These are phyloP conservation scores for Phanerodontia chrysosporium DNA, from an alignment of 768 basidiomycete genomes.

Conservation along the genomic window DNA sequence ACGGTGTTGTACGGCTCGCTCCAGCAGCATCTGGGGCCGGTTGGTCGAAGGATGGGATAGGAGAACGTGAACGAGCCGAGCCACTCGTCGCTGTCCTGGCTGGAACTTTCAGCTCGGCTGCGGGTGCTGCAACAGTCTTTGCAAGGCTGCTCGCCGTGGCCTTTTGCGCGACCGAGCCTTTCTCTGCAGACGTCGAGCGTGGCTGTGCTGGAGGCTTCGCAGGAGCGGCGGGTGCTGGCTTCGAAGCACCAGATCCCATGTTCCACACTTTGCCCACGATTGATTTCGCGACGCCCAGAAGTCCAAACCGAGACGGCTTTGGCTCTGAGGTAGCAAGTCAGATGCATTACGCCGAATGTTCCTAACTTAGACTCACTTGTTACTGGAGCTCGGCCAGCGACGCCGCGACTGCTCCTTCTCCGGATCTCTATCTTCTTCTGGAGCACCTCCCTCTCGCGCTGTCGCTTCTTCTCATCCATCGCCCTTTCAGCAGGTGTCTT, in stretches of 20 bases:
- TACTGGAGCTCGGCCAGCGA: constrained; percentile 26
- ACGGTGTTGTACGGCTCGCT: neutral
- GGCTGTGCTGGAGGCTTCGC: neutral
- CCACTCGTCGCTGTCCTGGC: neutral
- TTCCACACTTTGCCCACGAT: constrained; percentile 75
- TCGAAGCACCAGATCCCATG: constrained; percentile 34
- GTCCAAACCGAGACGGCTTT: constrained; percentile 61
- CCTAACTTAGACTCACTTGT: constrained; percentile 28
- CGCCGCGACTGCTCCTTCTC: constrained; percentile 64
- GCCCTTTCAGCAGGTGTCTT: constrained; percentile 15
- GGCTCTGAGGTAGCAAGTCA: constrained; percentile 21
- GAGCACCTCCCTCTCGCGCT: constrained; percentile 53
- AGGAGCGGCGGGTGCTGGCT: constrained; percentile 6
- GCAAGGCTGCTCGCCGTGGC: constrained; percentile 10
- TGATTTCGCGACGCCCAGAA: constrained; percentile 64
- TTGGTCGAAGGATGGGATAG: constrained; percentile 23
- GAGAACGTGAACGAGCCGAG: constrained; percentile 18
- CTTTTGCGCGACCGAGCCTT: neutral
- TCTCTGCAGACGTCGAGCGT: neutral
- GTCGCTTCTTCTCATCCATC: constrained; percentile 29
- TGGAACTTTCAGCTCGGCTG: neutral
- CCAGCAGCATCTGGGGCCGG: constrained; percentile 4
- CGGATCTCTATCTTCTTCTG: constrained; percentile 59
- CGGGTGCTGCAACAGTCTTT: constrained; percentile 5
- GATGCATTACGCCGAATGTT: too few relatives aligned